Evolutionary conservation across 73 alveolate genomes (phyloP), one percentile per base, ranked within the genome.

Genomic region (Symbiodinium natans): DNA sequence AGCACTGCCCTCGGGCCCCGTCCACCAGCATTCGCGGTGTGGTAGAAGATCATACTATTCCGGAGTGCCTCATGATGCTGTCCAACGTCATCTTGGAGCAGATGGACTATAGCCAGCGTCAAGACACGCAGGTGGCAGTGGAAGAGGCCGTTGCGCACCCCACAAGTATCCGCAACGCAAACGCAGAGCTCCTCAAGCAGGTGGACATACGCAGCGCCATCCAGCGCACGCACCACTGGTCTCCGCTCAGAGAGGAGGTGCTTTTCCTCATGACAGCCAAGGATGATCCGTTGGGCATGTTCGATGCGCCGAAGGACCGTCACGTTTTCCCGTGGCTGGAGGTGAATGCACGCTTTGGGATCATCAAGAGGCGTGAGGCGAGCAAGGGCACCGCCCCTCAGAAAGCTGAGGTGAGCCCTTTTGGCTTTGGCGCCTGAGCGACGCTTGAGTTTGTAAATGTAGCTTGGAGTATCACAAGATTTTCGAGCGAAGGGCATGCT

Each of bases 21-120:
- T 92, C 98, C 82, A 92, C 98, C 40, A 68, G 80, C 29, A 92
- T 92, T 48, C 40, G 98, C 27, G 98, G 98, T 10, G 98, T 92
- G 34, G 43, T 92, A 7, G 98, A 92, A 74, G 43, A 34, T 40
- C 98, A 92, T 34, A 92, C 98, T n/a, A 27, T 75, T 34, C 98
- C 98, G 29, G 98, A 92, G 36, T 73, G 97, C 63, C 80, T 46
- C 54, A 46, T 46, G 80, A 43, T 85, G 33, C 48, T 41, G 93
- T 38, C 86, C 75, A 36, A 88, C 34, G 46, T 88, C 33, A 88
- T 88, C 74, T 52, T 88, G 43, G 86, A 63, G 95, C 95, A 88
- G 86, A 88, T 88, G 95, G 95, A 88, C 43, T 88, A 88, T 73
- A 88, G 95, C 95, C 86, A 88, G 74, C 95, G 95, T 40, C 95